Evolutionary conservation across 192 early-diverging fungal species (phyloP), one percentile per base, ranked within the genome.

Genomic region (Chytriomyces sp.): DNA sequence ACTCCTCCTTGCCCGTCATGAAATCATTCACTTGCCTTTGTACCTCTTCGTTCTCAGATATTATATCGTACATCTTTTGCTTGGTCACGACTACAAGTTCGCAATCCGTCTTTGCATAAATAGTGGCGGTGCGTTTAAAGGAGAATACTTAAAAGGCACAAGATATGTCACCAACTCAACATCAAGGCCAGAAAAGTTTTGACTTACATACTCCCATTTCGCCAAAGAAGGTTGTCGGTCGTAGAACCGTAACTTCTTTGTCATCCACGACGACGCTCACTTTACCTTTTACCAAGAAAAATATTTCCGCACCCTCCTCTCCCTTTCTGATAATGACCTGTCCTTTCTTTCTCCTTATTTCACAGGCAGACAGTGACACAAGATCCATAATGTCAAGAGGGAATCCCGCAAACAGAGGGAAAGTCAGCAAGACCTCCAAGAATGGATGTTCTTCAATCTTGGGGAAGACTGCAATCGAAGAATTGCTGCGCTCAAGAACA

Each of bases 301-400:
- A 83, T 10, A 83, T 78, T 41, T 83, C 81, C 1, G 75, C 75
- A 5, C 75, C 79, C 56, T 67, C 70, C 28, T 82, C 81, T 22
- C 81, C 81, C 53, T 82, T 78, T 4, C 56, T 41, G 0, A 82
- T 67, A 31, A 82, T 79, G 17, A 57, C 19, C 44, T 81, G 72
- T 22, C 78, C 78, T 12, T 64, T 8, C 30, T 31, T 55, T 17
- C 76, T 74, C 8, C 38, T 36, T 70, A 81, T 73, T 62, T 81
- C 69, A 62, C 54, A 80, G 5, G 58, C 10, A 12, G 32, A 39
- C 19, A 8, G 6, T 17, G 52, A 67, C 22, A 80, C 14, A 4
- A 28, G 22, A 25, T 80, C 8, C 39, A 83, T 32, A n/a, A 83
- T 69, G 30, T 72, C 67, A n/a, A 25, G 12, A 34, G 77, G 71